Base-by-base conservation (phyloP, 768 basidiomycete genomes). In the Rhizopogon roseolus region DNA sequence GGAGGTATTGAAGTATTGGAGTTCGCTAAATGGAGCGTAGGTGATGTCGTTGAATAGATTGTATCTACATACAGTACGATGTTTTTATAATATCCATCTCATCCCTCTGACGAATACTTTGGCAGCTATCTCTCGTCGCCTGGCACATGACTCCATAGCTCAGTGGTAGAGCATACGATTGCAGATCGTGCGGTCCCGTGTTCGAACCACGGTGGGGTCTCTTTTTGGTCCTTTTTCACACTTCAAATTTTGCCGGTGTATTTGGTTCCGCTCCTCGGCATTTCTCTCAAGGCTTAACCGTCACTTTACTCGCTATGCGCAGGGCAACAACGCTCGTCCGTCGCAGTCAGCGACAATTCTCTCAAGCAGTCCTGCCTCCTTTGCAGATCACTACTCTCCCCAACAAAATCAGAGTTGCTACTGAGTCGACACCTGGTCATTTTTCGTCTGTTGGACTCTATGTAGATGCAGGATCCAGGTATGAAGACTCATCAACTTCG, bases 381-480 rank as follows among this genome's bases (percentile, higher is more conserved):
- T 75, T 80, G 25, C 78, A 81, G 58, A 77, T 96, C 32, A 95
- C 96, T 0, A 93, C 91, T 1, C 77, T 98, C 0, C 85, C 93
- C 5, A 98, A 97, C 73, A 92, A 88, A 68, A 80, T 98, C 42
- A 78, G 93, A 54, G 91, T 98, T 40, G 93, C 92, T 14, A 97
- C 94, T 7, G 92, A 97, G 70, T 76, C 81, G 2, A 88, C 89
- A 4, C 94, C 93, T 0, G 92, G 93, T 16, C 93, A 98, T 73
- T 98, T 98, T 69, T 89, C 94, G 36, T 88, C 93, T 0, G 80
- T 96, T 1, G 97, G 96, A 3, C 81, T 98, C 39, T 98, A 93
- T 63, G 79, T 98, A 61, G 94, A 98, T 67, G 94, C 92, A 2
- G 97, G 97, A 25, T 85, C 91, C 28, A 80, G 97, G 13, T 95